Evolutionary conservation across 2,329 filamentous ascomycete species (phyloP).

Genomic region (Paraconiothyrium brasiliense): DNA sequence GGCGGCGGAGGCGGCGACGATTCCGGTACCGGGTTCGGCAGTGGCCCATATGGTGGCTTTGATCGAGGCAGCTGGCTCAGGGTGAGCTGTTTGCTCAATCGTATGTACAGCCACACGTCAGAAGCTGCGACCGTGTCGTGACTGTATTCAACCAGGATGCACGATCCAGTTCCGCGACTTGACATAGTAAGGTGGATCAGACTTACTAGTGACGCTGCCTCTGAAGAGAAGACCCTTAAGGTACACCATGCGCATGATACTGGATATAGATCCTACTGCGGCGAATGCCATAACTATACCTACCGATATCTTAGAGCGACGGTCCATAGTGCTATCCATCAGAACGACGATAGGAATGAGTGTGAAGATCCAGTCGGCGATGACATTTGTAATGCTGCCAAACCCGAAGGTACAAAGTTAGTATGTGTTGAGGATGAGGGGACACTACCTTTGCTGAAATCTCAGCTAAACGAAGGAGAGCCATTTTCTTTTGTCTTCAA

Average conservation of each 20-base stretch:
- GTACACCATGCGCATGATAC: conserved; percentile 45
- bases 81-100: conserved; percentile 19
- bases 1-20: conserved; percentile 59
- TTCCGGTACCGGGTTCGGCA: conserved; percentile 60
- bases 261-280: conserved; percentile 47
- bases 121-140: background rate
- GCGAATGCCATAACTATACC: conserved; percentile 56
- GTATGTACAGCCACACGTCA: background rate
- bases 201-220: conserved; percentile 20
- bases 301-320: conserved; percentile 57
- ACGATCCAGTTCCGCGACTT: background rate
- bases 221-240: conserved; percentile 35
- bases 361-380: conserved; percentile 49
- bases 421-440: no score
- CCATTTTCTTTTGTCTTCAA: no score
- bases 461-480: no score
- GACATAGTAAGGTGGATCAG: background rate
- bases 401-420: no score
- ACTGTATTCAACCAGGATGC: background rate
- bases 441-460: no score
- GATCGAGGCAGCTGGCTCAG: conserved; percentile 40
- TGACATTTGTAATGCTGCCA: conserved; percentile 35
- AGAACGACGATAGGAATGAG: conserved; percentile 45
- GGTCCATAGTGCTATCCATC: conserved; percentile 55
- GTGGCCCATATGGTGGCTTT: conserved; percentile 58